phyloP scores from a whole-genome alignment of 805 yeast species.

The Metschnikowia borealis region DNA sequence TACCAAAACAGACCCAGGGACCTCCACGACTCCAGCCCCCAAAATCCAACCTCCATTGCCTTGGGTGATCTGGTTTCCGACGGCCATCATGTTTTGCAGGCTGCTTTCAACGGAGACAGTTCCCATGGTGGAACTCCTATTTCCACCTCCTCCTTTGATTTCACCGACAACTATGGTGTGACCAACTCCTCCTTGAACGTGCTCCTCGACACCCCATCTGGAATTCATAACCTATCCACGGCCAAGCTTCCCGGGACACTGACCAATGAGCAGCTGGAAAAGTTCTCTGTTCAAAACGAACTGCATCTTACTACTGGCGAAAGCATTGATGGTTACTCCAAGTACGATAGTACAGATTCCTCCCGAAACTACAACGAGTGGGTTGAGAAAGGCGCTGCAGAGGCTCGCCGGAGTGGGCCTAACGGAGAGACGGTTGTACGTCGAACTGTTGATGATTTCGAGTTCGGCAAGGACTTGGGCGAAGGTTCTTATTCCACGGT shows the following conservation, averaged over 20 bases:
- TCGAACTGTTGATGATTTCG: conserved; percentile 38
- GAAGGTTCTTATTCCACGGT: conserved; percentile 47
- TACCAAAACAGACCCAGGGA: conserved; percentile 2
- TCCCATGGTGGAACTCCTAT: conserved; percentile 30
- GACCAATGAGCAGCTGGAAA: neutral
- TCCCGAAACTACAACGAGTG: conserved; percentile 22
- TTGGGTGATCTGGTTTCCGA: neutral
- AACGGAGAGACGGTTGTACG: conserved; percentile 24
- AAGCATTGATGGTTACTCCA: conserved; percentile 13
- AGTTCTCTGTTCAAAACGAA: neutral
- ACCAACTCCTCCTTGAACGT: conserved; percentile 37
- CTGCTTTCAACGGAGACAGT: conserved; percentile 14
- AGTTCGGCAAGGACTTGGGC: conserved; percentile 40
- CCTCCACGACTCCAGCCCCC: neutral
- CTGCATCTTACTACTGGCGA: conserved; percentile 7
- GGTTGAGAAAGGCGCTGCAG: conserved; percentile 36
- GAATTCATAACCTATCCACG: conserved; percentile 15
- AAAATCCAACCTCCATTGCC: neutral
- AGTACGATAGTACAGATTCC: conserved; percentile 4
- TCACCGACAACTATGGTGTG: conserved; percentile 22
- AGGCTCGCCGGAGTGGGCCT: conserved; percentile 6
- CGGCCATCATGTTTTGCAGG: neutral
- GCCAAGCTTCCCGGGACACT: conserved; percentile 3
- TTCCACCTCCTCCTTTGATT: conserved; percentile 30
- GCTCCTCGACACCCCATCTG: conserved; percentile 27